These are phyloP conservation scores for Calonectria fujianensis DNA, from an alignment of 2,329 filamentous ascomycete species.

Conservation along the genomic window DNA sequence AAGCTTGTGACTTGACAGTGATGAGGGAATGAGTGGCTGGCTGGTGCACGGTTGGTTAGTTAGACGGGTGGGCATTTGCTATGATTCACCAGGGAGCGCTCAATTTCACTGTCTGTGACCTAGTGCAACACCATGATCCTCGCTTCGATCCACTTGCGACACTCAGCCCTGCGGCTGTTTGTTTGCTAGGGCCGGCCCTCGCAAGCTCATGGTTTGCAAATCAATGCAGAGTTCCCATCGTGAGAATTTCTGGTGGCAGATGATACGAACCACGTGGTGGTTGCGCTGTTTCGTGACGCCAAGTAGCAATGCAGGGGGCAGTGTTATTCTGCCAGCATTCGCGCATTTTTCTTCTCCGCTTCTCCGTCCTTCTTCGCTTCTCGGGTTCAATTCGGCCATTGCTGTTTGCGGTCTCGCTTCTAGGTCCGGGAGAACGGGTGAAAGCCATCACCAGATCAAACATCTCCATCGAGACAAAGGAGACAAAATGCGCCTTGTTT, in stretches of 20 bases:
- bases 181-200: not conserved
- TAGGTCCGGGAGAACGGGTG: not conserved
- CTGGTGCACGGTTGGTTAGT: not conserved
- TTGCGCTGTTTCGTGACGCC: not conserved
- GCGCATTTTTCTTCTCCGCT: not conserved
- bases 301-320: conserved; percentile 15
- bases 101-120: not conserved
- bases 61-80: not conserved
- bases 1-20: not conserved
- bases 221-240: not conserved
- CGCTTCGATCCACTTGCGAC: not conserved
- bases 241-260: not conserved
- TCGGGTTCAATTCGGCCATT: not conserved
- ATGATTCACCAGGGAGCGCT: not conserved
- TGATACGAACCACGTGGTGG: conserved; percentile 1
- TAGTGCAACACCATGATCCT: conserved; percentile 3
- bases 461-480: too few species aligned
- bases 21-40: not conserved
- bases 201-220: not conserved
- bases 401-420: conserved; percentile 2
- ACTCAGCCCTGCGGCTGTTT: conserved; percentile 11
- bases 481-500: not conserved
- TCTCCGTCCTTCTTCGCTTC: not conserved
- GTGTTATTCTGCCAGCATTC: not conserved
- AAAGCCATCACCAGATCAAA: not conserved